Conservation (phyloP, 208 protist genomes). For the Acanthamoeba lenticulata region DNA sequence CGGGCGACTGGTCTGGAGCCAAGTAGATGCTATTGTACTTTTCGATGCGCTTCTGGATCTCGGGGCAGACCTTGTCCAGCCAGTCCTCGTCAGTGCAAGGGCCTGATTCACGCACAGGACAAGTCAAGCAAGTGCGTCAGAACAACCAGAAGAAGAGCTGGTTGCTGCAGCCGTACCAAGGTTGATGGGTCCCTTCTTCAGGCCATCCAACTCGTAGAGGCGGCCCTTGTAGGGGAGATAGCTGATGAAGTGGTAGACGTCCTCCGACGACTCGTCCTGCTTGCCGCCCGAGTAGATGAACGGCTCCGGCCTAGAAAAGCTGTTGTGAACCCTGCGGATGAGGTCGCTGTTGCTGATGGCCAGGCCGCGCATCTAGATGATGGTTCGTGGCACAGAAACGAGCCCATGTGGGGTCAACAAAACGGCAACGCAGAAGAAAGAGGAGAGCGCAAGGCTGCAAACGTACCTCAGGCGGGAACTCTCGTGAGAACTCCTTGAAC, state of each 20-base stretch:
- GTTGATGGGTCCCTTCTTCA: constrained; percentile 93
- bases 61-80: constrained; percentile 85
- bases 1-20: no score
- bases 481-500: constrained; percentile 88
- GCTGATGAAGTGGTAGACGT: constrained; percentile 97
- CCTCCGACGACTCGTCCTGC: constrained; percentile 83
- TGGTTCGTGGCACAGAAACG: neutral
- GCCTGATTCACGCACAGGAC: neutral
- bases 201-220: constrained; percentile 98
- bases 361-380: constrained; percentile 83
- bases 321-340: constrained; percentile 95
- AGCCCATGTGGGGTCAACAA: neutral
- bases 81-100: constrained; percentile 73
- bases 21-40: constrained; percentile 49
- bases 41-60: constrained; percentile 92
- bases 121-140: neutral
- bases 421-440: neutral
- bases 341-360: constrained; percentile 89
- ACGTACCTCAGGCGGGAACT: constrained; percentile 83
- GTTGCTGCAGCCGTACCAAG: constrained; percentile 48
- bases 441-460: constrained; percentile 82
- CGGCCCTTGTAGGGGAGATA: constrained; percentile 93
- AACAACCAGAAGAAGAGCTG: neutral
- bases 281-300: constrained; percentile 81
- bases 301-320: constrained; percentile 90